Conservation (phyloP, 345 rosid genomes). For the Mallotus nudiflorus region DNA sequence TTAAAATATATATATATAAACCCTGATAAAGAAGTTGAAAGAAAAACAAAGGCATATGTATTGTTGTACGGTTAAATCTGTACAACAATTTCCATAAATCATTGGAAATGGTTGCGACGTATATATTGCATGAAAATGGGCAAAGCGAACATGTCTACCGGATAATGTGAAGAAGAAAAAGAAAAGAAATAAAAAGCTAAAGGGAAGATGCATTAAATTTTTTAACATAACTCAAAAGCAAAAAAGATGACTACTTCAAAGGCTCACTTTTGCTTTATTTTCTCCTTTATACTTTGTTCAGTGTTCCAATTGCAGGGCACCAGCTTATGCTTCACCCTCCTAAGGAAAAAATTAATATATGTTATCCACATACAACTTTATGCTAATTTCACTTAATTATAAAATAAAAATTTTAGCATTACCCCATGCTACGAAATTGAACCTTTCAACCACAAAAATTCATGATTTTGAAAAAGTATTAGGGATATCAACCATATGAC, state of each 20-base stretch:
- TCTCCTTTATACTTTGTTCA: not conserved
- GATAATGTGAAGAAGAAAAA: not conserved
- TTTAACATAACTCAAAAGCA: not conserved
- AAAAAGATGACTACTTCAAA: not conserved
- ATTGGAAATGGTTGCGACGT: not conserved
- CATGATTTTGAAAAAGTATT: too few species aligned
- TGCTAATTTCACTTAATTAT: not conserved
- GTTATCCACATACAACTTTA: not conserved
- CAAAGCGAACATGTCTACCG: not conserved
- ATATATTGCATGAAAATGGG: not conserved
- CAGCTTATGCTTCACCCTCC: conserved; percentile 6
- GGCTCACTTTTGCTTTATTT: not conserved
- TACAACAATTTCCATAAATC: not conserved
- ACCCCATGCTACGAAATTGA: too few species aligned
- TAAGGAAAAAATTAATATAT: not conserved
- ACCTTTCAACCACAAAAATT: not conserved
- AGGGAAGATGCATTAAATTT: not conserved
- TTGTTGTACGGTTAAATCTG: not conserved
- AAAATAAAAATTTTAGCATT: not conserved
- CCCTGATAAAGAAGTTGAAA: too few species aligned
- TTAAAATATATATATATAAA: too few species aligned
- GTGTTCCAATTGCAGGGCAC: conserved; percentile 8
- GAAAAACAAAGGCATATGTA: too few species aligned
- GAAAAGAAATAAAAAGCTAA: not conserved
- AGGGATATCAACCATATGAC: too few species aligned